Conservation (phyloP, 1,139 yeast species). For the Candida mesenterica region DNA sequence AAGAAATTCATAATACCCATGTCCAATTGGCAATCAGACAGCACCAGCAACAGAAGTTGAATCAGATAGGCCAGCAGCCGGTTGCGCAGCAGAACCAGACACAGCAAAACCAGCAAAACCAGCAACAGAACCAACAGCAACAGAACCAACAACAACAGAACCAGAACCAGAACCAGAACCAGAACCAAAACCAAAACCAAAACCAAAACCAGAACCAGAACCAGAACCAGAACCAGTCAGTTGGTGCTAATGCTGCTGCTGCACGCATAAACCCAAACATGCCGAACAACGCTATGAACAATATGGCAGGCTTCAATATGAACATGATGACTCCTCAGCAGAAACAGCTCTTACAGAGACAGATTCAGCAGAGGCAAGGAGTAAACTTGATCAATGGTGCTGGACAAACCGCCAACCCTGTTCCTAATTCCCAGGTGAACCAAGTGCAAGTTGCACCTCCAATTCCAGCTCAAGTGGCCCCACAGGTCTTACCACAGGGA, state of each 20-base stretch:
- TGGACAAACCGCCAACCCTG: too few relatives aligned
- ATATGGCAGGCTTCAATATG: slow-evolving; percentile 13
- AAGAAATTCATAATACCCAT: slow-evolving; percentile 62
- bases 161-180: neutral
- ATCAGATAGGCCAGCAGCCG: slow-evolving; percentile 9
- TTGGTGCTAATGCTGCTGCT: neutral
- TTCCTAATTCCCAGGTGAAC: too few relatives aligned
- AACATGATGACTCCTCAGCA: slow-evolving; percentile 34
- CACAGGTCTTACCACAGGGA: slow-evolving; percentile 11
- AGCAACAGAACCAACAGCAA: slow-evolving; percentile 9
- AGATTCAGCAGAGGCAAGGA: slow-evolving; percentile 25
- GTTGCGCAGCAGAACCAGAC: too few relatives aligned
- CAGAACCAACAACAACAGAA: too few relatives aligned
- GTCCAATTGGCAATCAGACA: slow-evolving; percentile 42
- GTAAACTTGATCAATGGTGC: slow-evolving; percentile 11
- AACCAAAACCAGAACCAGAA: neutral
- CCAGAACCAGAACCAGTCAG: neutral
- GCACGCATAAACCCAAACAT: slow-evolving; percentile 4
- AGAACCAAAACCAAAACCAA: neutral
- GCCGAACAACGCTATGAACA: slow-evolving; percentile 5
- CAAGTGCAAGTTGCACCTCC: slow-evolving; percentile 11
- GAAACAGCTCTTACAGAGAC: slow-evolving; percentile 35
- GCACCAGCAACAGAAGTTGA: slow-evolving; percentile 23
- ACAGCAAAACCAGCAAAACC: slow-evolving; percentile 7
- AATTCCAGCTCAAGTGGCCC: slow-evolving; percentile 2